Evolutionary conservation across 2,329 filamentous ascomycete species (phyloP).

Genomic region (Penicillium sp.): DNA sequence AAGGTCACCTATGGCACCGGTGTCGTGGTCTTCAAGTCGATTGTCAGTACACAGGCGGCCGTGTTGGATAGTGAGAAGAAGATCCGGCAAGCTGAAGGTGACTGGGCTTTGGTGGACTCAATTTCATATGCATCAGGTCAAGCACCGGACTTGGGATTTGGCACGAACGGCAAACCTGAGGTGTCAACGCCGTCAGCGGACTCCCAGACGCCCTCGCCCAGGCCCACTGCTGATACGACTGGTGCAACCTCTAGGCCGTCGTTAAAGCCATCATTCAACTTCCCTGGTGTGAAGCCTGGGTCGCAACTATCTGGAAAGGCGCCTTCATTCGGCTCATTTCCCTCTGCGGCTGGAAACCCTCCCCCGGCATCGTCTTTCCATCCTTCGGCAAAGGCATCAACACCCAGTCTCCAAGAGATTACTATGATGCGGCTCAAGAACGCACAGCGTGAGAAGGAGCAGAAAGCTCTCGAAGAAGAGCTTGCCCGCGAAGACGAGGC

Average conservation of each 20-base stretch:
- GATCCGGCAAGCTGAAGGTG: constrained; percentile 40
- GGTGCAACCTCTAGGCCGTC: constrained; percentile 15
- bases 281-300: constrained; percentile 41
- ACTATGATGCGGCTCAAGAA: constrained; percentile 64
- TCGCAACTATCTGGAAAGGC: constrained; percentile 38
- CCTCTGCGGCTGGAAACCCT: constrained; percentile 39
- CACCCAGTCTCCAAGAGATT: constrained; percentile 52
- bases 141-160: constrained; percentile 55
- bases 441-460: constrained; percentile 62
- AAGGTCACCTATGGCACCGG: constrained; percentile 60
- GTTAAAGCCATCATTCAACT: constrained; percentile 42
- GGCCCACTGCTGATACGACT: constrained; percentile 5
- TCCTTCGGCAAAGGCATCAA: constrained; percentile 36
- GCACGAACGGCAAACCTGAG: constrained; percentile 12
- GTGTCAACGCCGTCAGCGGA: constrained; percentile 24
- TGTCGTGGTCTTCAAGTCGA: constrained; percentile 62
- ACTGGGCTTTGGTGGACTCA: constrained; percentile 59
- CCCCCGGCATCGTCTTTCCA: constrained; percentile 37
- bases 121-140: constrained; percentile 61
- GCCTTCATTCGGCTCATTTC: constrained; percentile 52
- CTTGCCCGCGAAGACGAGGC: constrained; percentile 57
- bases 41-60: constrained; percentile 64
- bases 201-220: constrained; percentile 31
- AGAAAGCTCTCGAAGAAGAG: constrained; percentile 59
- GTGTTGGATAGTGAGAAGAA: constrained; percentile 57